A percentile compares a stretch with the other conserved stretches of the same genome.
These are phyloP conservation scores for Aureobasidium sp. DNA, from an alignment of 2,329 filamentous ascomycete species.

Conservation along the genomic window DNA sequence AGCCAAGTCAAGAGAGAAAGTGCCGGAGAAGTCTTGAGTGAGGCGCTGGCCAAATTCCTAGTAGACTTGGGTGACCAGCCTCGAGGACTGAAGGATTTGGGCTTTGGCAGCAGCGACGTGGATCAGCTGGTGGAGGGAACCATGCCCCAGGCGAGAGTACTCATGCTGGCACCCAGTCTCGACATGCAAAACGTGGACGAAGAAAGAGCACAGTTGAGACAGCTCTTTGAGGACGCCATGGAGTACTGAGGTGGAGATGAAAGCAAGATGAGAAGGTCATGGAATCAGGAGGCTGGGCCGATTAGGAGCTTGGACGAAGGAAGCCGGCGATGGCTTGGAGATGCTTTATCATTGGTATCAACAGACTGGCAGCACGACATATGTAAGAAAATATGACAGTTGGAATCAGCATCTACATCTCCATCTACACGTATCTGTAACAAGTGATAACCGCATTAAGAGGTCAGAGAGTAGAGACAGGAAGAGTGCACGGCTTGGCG, in stretches of 20 bases:
- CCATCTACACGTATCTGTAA: too few relatives aligned
- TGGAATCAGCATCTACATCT: too few relatives aligned
- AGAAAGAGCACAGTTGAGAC: slow-evolving; percentile 40
- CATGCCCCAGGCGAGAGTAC: slow-evolving; percentile 79
- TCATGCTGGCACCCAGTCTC: slow-evolving; percentile 84
- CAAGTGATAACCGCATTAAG: too few relatives aligned
- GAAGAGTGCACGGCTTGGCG: neutral
- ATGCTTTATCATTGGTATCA: neutral
- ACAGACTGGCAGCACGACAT: neutral
- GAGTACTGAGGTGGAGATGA: slow-evolving; percentile 23
- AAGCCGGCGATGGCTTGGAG: neutral
- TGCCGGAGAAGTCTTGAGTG: slow-evolving; percentile 78
- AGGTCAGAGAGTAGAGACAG: neutral
- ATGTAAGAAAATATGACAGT: neutral
- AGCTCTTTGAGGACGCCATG: slow-evolving; percentile 41
- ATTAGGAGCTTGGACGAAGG: neutral
- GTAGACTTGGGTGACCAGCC: slow-evolving; percentile 84
- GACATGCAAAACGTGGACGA: slow-evolving; percentile 37
- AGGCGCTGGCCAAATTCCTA: slow-evolving; percentile 75
- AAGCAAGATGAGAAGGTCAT: neutral
- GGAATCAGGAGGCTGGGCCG: neutral
- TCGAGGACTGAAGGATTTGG: slow-evolving; percentile 70
- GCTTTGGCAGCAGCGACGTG: slow-evolving; percentile 70
- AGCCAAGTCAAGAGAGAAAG: slow-evolving; percentile 80
- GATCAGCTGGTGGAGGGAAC: slow-evolving; percentile 87